Evolutionary conservation across 2,329 filamentous ascomycete genomes (phyloP).

Genomic region (Aschersonia sp.): DNA sequence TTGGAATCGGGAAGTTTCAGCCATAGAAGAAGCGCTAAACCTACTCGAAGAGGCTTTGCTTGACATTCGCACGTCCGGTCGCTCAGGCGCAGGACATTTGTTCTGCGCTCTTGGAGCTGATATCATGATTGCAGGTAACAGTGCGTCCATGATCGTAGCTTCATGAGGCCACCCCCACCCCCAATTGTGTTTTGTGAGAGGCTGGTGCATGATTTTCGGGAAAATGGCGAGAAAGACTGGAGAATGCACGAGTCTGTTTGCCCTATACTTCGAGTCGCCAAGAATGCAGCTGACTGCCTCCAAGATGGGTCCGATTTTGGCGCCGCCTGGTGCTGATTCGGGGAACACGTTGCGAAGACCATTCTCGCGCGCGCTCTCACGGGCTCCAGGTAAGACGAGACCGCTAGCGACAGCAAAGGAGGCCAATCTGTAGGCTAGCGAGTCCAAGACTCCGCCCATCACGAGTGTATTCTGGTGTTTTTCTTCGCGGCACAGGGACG

Average conservation of each 20-base stretch:
- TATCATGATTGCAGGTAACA: constrained; percentile 42
- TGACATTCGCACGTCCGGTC: constrained; percentile 6
- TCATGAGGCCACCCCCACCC: constrained; percentile 22
- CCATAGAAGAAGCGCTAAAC: constrained; percentile 12
- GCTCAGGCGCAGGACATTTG: constrained; percentile 7
- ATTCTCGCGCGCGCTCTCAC: constrained; percentile 36
- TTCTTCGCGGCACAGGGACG: constrained; percentile 50
- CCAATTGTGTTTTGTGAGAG: constrained; percentile 24
- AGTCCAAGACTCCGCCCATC: constrained; percentile 60
- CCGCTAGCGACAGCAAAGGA: constrained; percentile 54
- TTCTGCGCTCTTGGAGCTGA: constrained; percentile 17
- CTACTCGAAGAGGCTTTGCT: constrained; percentile 15
- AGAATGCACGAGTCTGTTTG: constrained; percentile 55
- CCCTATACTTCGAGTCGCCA: constrained; percentile 62
- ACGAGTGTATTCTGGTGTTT: constrained; percentile 57
- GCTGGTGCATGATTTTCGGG: constrained; percentile 40
- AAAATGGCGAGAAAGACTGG: constrained; percentile 57
- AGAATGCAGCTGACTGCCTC: constrained; percentile 67
- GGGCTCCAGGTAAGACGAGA: constrained; percentile 52
- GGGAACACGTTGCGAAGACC: constrained; percentile 44
- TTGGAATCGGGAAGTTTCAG: constrained; percentile 18
- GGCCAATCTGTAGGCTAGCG: constrained; percentile 59
- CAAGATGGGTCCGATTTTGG: constrained; percentile 54
- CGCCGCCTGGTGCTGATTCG: constrained; percentile 39
- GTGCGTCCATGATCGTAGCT: constrained; percentile 44